These are phyloP conservation scores for Malassezia equina DNA, from an alignment of 1,284 basidiomycete species.

Conservation along the genomic window DNA sequence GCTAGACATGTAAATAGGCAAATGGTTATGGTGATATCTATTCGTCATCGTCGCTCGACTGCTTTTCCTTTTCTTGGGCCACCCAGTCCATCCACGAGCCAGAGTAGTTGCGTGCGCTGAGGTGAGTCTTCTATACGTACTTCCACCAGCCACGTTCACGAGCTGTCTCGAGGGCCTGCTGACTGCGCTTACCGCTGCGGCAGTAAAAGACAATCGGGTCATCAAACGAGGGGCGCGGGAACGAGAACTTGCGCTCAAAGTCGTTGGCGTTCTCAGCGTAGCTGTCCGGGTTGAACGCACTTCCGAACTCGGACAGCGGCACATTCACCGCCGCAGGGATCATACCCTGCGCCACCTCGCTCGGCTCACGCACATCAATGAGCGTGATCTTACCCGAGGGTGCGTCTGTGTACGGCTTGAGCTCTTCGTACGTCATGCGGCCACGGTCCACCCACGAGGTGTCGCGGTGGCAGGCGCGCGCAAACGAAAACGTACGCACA, in stretches of 20 bases:
- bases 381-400: conserved; percentile 55
- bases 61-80: conserved; percentile 51
- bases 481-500: background rate
- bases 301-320: conserved; percentile 68
- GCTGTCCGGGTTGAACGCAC: conserved; percentile 59
- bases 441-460: conserved; percentile 30
- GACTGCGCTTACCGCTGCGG: conserved; percentile 74
- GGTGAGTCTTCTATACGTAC: conserved; percentile 52
- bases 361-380: conserved; percentile 75
- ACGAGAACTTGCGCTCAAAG: conserved; percentile 58
- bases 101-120: conserved; percentile 70
- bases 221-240: conserved; percentile 63
- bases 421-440: conserved; percentile 64
- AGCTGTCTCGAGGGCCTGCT: conserved; percentile 73
- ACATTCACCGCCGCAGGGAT: conserved; percentile 92
- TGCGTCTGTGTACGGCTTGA: conserved; percentile 70
- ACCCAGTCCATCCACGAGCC: conserved; percentile 92
- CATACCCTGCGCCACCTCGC: conserved; percentile 83
- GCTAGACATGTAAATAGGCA: conserved; percentile 1
- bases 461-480: background rate
- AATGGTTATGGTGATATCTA: background rate
- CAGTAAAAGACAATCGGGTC: conserved; percentile 91
- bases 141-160: conserved; percentile 72
- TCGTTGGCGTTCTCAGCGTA: conserved; percentile 41
- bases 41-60: conserved; percentile 45